Base-by-base conservation (phyloP, 257 asterid genomes). In the Lycium barbarum region DNA sequence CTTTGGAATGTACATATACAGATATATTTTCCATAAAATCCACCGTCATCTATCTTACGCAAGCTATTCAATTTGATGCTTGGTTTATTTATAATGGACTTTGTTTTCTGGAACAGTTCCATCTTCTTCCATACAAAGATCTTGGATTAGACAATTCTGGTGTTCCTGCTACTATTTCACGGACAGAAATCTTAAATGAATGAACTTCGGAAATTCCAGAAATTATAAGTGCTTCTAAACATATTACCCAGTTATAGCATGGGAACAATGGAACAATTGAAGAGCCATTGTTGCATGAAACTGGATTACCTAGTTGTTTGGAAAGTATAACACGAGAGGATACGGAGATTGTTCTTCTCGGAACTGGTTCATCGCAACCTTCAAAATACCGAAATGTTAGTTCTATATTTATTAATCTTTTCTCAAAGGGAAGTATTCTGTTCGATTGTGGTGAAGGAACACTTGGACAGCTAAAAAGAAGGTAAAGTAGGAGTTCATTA, bases 361-460 rank as follows among this genome's bases (percentile, higher is more conserved):
- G 98, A 81, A 95, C 99, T 7, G 99, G 99, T 62, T 96, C 99
- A 74, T 95, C 98, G 66, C 99, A 95, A 84, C 98, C 99, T 43
- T 96, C 98, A 20, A 96, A 96, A 82, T 95, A 96, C 87, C 93
- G 98, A 81, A 96, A 96, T 45, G 98, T 96, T 80, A 95, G 93
- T 89, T 93, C 98, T 22, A 91, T 96, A 83, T 92, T 95, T 87
- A 89, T 96, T 86, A 95, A 96, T 91, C 89, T 96, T 83, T 96
- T 96, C 83, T 91, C 94, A 0, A 93, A 90, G 87, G 98, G 99
- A 86, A 86, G 96, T 86, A 7, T 96, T 78, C 92, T 95, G 78
- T 85, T 96, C 53, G 99, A 96, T 84, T 96, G 98, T 45, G 98
- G 99, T 35, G 99, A 96, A 92, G 99, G 98, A 87, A 92, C 97